These are phyloP conservation scores for Neurospora sp. DNA, from an alignment of 2,329 filamentous ascomycete genomes.

Conservation along the genomic window DNA sequence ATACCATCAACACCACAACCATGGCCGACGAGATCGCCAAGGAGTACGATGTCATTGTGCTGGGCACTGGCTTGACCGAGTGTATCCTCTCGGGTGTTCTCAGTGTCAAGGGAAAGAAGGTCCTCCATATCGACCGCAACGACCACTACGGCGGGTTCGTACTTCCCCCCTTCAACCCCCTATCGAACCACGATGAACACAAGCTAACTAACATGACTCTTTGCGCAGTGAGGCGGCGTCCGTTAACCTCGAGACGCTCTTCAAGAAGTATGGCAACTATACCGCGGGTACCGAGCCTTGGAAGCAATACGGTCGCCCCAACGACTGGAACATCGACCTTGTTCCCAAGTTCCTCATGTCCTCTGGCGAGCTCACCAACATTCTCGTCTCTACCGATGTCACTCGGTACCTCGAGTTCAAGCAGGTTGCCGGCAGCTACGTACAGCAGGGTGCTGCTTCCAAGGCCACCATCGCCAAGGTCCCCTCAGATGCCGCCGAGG, in stretches of 20 bases:
- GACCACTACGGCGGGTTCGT: conserved; percentile 95
- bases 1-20: conserved; percentile 22
- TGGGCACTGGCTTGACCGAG: conserved; percentile 97
- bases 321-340: conserved; percentile 99
- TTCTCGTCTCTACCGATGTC: conserved; percentile 90
- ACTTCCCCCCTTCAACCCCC: conserved; percentile 8
- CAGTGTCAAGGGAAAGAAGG: conserved; percentile 98
- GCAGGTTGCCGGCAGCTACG: conserved; percentile 91
- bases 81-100: conserved; percentile 96
- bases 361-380: conserved; percentile 96
- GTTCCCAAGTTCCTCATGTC: conserved; percentile 99
- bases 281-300: conserved; percentile 74
- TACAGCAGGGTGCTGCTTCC: conserved; percentile 73
- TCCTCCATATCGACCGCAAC: conserved; percentile 96
- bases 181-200: conserved; percentile 6
- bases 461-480: conserved; percentile 96
- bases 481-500: conserved; percentile 83
- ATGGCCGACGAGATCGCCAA: conserved; percentile 94
- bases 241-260: conserved; percentile 92
- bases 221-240: conserved; percentile 75
- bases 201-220: conserved; percentile 13
- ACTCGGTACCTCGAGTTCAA: conserved; percentile 86
- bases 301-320: conserved; percentile 93
- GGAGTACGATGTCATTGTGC: conserved; percentile 97
- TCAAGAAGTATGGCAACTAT: conserved; percentile 92